Percentiles rank a stretch among this genome's conserved stretches.
These are phyloP conservation scores for Fusarium albidum DNA, from an alignment of 2,329 filamentous ascomycete species.

Conservation along the genomic window DNA sequence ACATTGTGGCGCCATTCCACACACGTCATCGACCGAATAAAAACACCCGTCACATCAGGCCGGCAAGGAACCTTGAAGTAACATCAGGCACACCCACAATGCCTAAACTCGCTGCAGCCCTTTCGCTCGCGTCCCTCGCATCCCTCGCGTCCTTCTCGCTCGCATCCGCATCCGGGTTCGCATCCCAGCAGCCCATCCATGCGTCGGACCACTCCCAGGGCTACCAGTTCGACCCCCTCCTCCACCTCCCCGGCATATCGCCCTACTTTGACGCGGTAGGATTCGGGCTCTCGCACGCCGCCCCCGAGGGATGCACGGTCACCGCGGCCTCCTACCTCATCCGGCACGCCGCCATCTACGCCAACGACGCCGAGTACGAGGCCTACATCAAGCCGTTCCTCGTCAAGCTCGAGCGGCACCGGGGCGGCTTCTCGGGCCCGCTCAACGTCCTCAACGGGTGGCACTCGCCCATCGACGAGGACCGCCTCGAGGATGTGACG, in stretches of 20 bases:
- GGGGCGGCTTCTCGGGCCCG: constrained; percentile 30
- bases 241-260: constrained; percentile 37
- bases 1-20: too few species aligned
- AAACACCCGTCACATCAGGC: too few species aligned
- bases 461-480: constrained; percentile 34
- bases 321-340: constrained; percentile 36
- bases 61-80: too few species aligned
- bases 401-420: constrained; percentile 32
- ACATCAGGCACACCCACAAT: too few species aligned
- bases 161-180: background rate
- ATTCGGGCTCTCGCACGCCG: constrained; percentile 30
- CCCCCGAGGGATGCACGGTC: constrained; percentile 34
- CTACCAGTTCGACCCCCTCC: constrained; percentile 35
- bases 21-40: too few species aligned
- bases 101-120: too few species aligned
- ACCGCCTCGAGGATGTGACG: constrained; percentile 33
- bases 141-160: too few species aligned
- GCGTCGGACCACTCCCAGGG: constrained; percentile 32
- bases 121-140: too few species aligned
- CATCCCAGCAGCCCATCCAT: constrained; percentile 29
- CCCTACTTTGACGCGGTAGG: constrained; percentile 38
- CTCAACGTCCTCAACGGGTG: constrained; percentile 31
- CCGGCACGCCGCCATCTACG: constrained; percentile 35
- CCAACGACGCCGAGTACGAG: constrained; percentile 37
- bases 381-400: constrained; percentile 36